Base-by-base conservation (phyloP, 176 grass and related monocot species). In the Tuctoria greenei region DNA sequence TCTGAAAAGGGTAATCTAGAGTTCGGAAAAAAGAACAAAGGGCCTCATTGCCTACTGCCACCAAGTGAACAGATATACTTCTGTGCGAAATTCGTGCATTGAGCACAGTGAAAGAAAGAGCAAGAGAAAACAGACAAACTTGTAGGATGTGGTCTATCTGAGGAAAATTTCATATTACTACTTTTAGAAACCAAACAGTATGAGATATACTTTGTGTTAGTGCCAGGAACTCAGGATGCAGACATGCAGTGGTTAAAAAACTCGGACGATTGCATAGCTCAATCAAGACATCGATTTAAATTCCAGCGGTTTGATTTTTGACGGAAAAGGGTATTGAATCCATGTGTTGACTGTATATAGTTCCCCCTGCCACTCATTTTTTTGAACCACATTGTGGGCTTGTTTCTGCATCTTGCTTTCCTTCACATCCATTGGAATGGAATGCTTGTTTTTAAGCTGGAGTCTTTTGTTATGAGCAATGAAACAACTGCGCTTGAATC, bases 1-100 rank as follows among this genome's bases (percentile, higher is more conserved):
- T 13, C 17, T 26, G 54, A 71, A 31, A 5, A 74, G 66, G 57
- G 12, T 61, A 82, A 82, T 66, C 26, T 75, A 59, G 49, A 45
- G 20, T 26, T 12, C 18, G 4, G 47, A 38, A 74, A 58, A 57
- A 12, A 60, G 11, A 15, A 36, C 23, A 45, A 10, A n/a, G 52
- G 2, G 2, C 18, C 47, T 27, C 1, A 4, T 56, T 56, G 47
- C n/a, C 21, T 38, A 15, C 37, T 21, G 15, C 42, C 5, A 15
- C 42, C 55, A 24, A 46, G 25, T 5, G 38, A 44, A 69, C 51
- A 18, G 17, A 35, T 21, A 21, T 59, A 21, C 8, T 37, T 39
- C 52, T 59, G 54, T 21, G 56, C 27, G 21, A 71, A 38, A 61
- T 36, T 46, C 28, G 14, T 38, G 40, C 66, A 18, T 41, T 38